Evolutionary conservation across 2,329 filamentous ascomycete genomes (phyloP), one percentile per base, ranked within the genome.

Genomic region (Stachybotrys echinatus): DNA sequence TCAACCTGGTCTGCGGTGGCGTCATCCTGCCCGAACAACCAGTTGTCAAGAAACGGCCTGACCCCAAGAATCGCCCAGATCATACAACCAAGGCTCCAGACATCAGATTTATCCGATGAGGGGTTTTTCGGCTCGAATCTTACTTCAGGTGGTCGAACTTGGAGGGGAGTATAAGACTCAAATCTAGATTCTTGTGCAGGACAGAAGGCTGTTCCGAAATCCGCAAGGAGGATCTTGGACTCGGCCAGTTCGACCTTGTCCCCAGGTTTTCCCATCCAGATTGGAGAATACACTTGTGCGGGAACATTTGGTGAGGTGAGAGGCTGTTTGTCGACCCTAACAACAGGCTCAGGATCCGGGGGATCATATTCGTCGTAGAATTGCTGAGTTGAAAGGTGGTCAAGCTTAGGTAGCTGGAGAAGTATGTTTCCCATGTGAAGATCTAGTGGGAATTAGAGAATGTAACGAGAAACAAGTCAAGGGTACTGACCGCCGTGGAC

Each of bases 401-500:
- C 39, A 23, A 43, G 39, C 18, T 20, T 44, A 19, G 23, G 42
- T 44, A 39, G 47, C 39, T 42, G 47, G 22, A 43, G 39, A 31
- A 49, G 47, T 19, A 49, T 44, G 22, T 49, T 49, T 20, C 47
- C 39, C 23, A 37, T 22, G 42, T 44, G 23, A 34, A 49, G 47
- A 31, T 49, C 47, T 49, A 42, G 23, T 3, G n/a, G 2, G 27
- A 34, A 39, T 44, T 6, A 44, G 42, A 21, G 39, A 8, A 4
- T 3, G 10, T 17, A 23, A 10, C 12, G 8, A 19, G 18, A 23
- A 10, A 20, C 42, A 44, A 4, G 20, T 8, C 4, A 20, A 23
- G 23, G 31, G 23, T 34, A 48, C 52, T 37, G 23, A 50, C 52
- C 61, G 51, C 63, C 60, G 52, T 67, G 63, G 45, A 63, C 58